phyloP scores from a whole-genome alignment of 2,329 filamentous ascomycete species.

The Penicillium fuscoglaucum region DNA sequence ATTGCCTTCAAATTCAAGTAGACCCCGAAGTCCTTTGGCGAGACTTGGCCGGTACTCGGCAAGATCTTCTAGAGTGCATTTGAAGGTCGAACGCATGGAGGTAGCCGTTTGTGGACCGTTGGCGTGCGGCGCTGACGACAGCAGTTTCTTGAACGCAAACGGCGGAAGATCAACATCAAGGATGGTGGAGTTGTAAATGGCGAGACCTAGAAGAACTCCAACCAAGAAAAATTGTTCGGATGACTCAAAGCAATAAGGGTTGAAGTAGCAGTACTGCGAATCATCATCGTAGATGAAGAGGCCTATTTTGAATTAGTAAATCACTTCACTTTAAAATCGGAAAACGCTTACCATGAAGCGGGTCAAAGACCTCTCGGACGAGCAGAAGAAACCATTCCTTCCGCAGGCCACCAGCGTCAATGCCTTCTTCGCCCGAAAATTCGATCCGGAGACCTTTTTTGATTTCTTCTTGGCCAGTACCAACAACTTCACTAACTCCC shows the following conservation, averaged over 20 bases:
- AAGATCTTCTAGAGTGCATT: conserved; percentile 76
- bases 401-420: conserved; percentile 83
- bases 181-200: conserved; percentile 94
- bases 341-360: conserved; percentile 70
- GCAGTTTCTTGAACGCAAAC: conserved; percentile 84
- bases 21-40: conserved; percentile 70
- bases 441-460: conserved; percentile 87
- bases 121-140: conserved; percentile 70
- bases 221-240: conserved; percentile 91
- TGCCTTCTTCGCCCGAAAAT: conserved; percentile 84
- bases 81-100: conserved; percentile 57
- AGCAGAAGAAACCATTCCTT: conserved; percentile 95
- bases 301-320: conserved; percentile 51
- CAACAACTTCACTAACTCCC: conserved; percentile 80
- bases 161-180: conserved; percentile 84
- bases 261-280: conserved; percentile 89
- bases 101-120: conserved; percentile 58
- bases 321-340: neutral
- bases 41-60: conserved; percentile 77
- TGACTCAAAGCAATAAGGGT: conserved; percentile 83
- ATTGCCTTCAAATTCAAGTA: conserved; percentile 81
- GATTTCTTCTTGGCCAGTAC: conserved; percentile 76
- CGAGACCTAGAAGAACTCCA: conserved; percentile 80
- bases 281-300: conserved; percentile 92
- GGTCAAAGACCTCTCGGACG: conserved; percentile 86